Conservation (phyloP, 805 yeast species). For the Zygosaccharomyces kombuchaensis region DNA sequence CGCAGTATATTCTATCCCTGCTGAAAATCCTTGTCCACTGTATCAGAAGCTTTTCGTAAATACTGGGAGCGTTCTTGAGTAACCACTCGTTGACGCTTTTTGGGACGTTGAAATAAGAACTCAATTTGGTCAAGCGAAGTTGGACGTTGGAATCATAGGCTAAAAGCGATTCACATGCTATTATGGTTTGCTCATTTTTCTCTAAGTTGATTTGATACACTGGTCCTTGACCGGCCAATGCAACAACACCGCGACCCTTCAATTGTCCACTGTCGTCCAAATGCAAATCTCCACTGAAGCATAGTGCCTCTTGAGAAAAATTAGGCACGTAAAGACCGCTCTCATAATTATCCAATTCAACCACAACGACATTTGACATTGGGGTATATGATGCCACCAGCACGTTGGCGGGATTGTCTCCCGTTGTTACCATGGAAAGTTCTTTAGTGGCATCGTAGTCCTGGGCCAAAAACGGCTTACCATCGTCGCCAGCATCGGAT, state of each 20-base stretch:
- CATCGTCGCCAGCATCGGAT: conserved; percentile 7
- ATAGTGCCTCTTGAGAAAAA: conserved; percentile 18
- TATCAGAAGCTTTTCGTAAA: conserved; percentile 14
- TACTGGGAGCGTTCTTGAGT: conserved; percentile 3
- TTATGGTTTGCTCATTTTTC: conserved; percentile 23
- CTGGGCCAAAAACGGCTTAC: conserved; percentile 14
- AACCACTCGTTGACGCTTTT: conserved; percentile 6
- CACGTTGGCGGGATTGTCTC: conserved; percentile 26
- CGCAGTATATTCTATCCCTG: conserved; percentile 22
- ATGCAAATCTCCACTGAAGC: conserved; percentile 26
- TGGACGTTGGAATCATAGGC: conserved; percentile 18
- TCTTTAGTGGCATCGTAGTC: conserved; percentile 9
- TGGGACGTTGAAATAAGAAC: conserved; percentile 10
- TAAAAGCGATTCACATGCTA: conserved; percentile 21
- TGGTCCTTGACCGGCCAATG: conserved; percentile 33
- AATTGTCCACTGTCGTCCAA: conserved; percentile 14
- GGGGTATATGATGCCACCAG: conserved; percentile 30
- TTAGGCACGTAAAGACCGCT: conserved; percentile 23
- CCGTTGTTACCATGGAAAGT: conserved; percentile 18
- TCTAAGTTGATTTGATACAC: conserved; percentile 25
- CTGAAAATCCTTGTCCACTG: conserved; percentile 14
- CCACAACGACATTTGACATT: conserved; percentile 24
- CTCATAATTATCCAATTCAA: conserved; percentile 22
- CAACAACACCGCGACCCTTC: conserved; percentile 28
- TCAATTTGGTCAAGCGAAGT: conserved; percentile 7